phyloP scores from a whole-genome alignment of 768 basidiomycete species.

The Xerocomellus chrysenteron region DNA sequence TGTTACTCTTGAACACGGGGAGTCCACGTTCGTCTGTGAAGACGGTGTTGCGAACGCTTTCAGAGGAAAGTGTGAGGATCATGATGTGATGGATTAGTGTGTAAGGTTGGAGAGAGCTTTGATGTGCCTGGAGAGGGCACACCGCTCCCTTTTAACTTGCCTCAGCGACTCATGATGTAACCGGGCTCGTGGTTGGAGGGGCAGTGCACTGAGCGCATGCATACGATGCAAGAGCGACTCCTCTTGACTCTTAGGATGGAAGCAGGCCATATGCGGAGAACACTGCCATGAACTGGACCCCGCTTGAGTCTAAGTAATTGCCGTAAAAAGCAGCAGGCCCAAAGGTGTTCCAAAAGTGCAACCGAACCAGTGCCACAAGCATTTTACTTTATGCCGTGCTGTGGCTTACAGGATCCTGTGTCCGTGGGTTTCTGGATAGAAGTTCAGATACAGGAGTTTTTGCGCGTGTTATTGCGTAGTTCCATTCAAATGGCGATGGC shows the following conservation, averaged over 20 bases:
- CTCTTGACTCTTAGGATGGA: background rate
- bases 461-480: background rate
- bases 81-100: constrained; percentile 8
- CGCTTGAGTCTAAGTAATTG: background rate
- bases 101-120: background rate
- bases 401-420: background rate
- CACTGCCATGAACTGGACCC: background rate
- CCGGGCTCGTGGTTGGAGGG: background rate
- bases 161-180: background rate
- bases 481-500: background rate
- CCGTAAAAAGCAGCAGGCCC: background rate
- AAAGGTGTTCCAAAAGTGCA: background rate
- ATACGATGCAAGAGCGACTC: background rate
- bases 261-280: background rate
- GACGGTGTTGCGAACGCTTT: constrained; percentile 26
- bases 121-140: no score
- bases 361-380: background rate
- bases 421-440: background rate
- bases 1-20: constrained; percentile 26
- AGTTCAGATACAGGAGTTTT: background rate
- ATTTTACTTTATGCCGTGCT: background rate
- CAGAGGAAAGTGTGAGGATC: constrained; percentile 25
- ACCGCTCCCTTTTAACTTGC: constrained; percentile 2
- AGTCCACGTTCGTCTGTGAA: constrained; percentile 29
- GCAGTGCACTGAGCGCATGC: background rate